Evolutionary conservation across 2,329 filamentous ascomycete species (phyloP).

Genomic region (Teratosphaeria nubilosa): DNA sequence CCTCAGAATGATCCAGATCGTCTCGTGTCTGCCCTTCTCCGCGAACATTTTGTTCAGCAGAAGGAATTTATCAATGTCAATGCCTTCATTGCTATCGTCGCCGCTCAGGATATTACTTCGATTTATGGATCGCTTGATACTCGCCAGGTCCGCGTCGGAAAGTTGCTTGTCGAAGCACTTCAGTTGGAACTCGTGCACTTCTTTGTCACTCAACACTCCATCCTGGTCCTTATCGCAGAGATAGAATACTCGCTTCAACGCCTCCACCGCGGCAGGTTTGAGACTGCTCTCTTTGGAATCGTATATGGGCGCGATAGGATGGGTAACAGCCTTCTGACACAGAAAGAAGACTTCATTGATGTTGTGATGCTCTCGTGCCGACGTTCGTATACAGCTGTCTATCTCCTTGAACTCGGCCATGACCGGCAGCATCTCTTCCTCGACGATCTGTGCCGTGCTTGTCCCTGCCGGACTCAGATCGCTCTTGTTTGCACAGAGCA

Average conservation of each 20-base stretch:
- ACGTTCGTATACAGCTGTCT: conserved; percentile 92
- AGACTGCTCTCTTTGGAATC: conserved; percentile 83
- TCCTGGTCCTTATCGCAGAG: conserved; percentile 95
- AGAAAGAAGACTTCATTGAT: conserved; percentile 94
- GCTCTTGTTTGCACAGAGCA: conserved; percentile 95
- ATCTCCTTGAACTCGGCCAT: conserved; percentile 98
- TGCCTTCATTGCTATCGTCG: conserved; percentile 43
- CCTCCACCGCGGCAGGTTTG: conserved; percentile 81
- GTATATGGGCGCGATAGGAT: conserved; percentile 91
- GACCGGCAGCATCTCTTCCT: conserved; percentile 95
- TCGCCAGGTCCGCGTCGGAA: conserved; percentile 68
- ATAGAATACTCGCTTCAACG: conserved; percentile 85
- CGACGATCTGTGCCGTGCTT: conserved; percentile 73
- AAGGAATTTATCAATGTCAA: conserved; percentile 75
- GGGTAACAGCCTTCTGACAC: conserved; percentile 94
- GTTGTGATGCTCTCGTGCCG: conserved; percentile 82
- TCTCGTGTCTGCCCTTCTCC: conserved; percentile 94
- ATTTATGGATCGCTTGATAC: conserved; percentile 84
- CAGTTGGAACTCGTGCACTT: conserved; percentile 81
- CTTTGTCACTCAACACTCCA: conserved; percentile 77
- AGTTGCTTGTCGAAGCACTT: conserved; percentile 88
- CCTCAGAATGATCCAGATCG: conserved; percentile 92
- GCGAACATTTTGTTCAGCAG: conserved; percentile 92
- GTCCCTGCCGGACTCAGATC: conserved; percentile 59
- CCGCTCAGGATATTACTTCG: conserved; percentile 6